Evolutionary conservation across 257 asterid species (phyloP).

Genomic region (Solanum etuberosum): DNA sequence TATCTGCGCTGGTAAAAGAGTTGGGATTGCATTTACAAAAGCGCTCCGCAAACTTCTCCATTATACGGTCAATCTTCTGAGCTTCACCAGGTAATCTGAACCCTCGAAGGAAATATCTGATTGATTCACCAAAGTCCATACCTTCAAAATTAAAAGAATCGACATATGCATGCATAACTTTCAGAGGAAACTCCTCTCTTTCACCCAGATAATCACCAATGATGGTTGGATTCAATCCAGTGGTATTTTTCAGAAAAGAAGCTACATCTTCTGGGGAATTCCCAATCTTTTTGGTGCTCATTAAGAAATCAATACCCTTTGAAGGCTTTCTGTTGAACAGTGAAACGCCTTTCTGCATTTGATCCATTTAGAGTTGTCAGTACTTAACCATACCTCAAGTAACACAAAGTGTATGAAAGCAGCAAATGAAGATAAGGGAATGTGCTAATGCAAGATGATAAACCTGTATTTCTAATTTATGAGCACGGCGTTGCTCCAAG

Average conservation of each 20-base stretch:
- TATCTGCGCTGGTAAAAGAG: conserved; percentile 92
- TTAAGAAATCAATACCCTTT: conserved; percentile 85
- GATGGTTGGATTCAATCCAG: conserved; percentile 83
- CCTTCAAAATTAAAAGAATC: conserved; percentile 87
- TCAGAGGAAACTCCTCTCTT: conserved; percentile 88
- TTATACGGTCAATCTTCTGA: conserved; percentile 93
- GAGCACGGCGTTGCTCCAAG: conserved; percentile 92
- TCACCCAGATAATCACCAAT: conserved; percentile 98
- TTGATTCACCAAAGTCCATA: conserved; percentile 93
- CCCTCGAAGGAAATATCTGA: conserved; percentile 88
- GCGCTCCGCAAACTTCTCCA: conserved; percentile 99
- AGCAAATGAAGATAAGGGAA: not conserved
- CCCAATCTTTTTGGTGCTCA: conserved; percentile 67
- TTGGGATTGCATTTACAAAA: conserved; percentile 91
- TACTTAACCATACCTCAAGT: not conserved
- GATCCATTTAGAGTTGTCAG: conserved; percentile 20
- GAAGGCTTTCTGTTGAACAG: conserved; percentile 94
- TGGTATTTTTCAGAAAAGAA: conserved; percentile 67
- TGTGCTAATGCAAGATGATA: not conserved
- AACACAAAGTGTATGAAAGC: not conserved
- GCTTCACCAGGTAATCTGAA: conserved; percentile 99
- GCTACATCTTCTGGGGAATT: conserved; percentile 93
- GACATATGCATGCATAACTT: conserved; percentile 96
- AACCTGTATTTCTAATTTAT: conserved; percentile 96
- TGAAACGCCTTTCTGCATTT: conserved; percentile 88